Evolutionary conservation across 1,284 basidiomycete genomes (phyloP).

Genomic region (Pascua guehoae): DNA sequence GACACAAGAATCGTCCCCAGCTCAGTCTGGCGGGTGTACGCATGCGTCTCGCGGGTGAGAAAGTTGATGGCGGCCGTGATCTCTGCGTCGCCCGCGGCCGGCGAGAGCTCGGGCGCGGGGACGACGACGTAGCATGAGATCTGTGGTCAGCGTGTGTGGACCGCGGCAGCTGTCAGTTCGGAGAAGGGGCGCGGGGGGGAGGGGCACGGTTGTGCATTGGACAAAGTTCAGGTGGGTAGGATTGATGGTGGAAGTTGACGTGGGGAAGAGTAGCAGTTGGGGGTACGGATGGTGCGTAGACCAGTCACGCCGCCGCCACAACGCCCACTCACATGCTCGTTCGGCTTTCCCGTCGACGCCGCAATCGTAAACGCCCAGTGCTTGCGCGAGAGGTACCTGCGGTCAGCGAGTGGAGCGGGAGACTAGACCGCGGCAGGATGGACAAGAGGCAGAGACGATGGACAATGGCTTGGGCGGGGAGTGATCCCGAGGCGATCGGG

Average conservation of each 20-base stretch:
- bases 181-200: too few relatives aligned
- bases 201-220: too few relatives aligned
- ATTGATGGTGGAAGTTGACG: too few relatives aligned
- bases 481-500: too few relatives aligned
- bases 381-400: constrained; percentile 40
- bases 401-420: constrained; percentile 4
- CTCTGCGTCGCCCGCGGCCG: constrained; percentile 24
- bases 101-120: constrained; percentile 25
- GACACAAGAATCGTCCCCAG: constrained; percentile 39
- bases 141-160: constrained; percentile 15
- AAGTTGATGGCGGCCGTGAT: constrained; percentile 26
- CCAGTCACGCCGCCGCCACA: too few relatives aligned
- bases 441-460: background rate
- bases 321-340: constrained; percentile 28
- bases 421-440: too few relatives aligned
- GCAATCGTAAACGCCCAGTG: constrained; percentile 44
- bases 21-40: constrained; percentile 31
- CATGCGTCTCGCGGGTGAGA: constrained; percentile 30
- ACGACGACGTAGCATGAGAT: constrained; percentile 41
- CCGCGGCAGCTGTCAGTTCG: too few relatives aligned
- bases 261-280: too few relatives aligned
- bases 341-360: constrained; percentile 43
- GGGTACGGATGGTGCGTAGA: background rate
- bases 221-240: too few relatives aligned
- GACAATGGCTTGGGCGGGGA: too few relatives aligned